These are phyloP conservation scores for Leccinum broughii DNA, from an alignment of 768 basidiomycete genomes.

Conservation along the genomic window DNA sequence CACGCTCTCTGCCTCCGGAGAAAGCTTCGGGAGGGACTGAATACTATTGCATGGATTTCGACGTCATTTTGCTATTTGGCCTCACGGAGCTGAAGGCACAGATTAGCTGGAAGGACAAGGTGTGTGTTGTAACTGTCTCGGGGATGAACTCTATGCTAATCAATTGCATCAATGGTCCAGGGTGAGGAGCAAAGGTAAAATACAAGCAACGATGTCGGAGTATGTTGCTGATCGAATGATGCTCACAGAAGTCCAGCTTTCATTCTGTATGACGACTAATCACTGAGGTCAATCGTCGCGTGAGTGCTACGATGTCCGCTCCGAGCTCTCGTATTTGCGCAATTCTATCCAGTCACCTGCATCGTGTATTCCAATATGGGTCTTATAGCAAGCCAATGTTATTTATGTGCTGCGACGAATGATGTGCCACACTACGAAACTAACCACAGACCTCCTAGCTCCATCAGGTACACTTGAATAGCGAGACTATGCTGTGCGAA, in stretches of 20 bases:
- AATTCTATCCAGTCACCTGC: not conserved
- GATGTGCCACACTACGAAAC: not conserved
- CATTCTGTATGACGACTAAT: constrained; percentile 21
- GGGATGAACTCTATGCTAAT: no score
- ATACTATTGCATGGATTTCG: constrained; percentile 25
- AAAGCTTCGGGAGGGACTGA: not conserved
- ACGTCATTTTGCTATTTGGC: constrained; percentile 42
- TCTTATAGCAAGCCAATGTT: not conserved
- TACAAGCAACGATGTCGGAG: not conserved
- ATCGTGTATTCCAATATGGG: not conserved
- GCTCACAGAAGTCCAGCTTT: constrained; percentile 21
- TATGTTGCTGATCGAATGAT: not conserved
- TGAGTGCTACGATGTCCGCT: not conserved
- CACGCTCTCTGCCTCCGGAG: not conserved
- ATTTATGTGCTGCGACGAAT: not conserved
- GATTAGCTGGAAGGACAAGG: constrained; percentile 40
- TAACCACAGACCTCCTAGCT: not conserved
- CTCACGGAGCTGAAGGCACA: constrained; percentile 47
- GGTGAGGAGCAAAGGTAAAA: constrained; percentile 20
- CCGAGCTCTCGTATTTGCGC: not conserved
- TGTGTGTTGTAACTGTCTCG: not conserved
- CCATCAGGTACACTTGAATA: not conserved
- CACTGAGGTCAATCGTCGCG: not conserved
- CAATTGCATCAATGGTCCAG: constrained; percentile 1
- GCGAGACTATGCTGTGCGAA: not conserved